Percentiles rank a stretch among this genome's conserved stretches.
phyloP scores from a whole-genome alignment of 179 eudicot species.

The Sideroxylon spinosum region DNA sequence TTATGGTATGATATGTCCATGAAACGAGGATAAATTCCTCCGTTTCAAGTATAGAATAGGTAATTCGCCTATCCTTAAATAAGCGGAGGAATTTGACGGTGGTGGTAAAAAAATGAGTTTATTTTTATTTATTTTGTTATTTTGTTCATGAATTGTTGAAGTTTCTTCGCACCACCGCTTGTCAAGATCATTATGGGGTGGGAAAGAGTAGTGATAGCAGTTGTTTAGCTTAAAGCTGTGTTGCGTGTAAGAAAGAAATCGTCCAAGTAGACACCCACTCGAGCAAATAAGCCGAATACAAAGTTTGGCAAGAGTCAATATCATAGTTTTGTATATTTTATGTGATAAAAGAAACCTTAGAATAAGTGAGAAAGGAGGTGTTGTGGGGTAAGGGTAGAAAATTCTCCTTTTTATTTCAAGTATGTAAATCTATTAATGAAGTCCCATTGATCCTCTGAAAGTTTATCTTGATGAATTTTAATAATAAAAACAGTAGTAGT shows the following conservation, averaged over 20 bases:
- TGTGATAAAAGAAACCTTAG: neutral
- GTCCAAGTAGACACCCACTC: neutral
- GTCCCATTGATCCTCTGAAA: neutral
- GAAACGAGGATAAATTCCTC: too few relatives aligned
- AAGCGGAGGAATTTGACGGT: neutral
- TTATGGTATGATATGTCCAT: too few relatives aligned
- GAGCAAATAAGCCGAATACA: neutral
- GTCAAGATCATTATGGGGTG: neutral
- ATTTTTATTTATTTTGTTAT: neutral
- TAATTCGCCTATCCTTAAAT: too few relatives aligned
- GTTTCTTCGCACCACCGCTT: neutral
- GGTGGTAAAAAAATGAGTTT: neutral
- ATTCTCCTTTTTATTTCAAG: too few relatives aligned
- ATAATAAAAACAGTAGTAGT: neutral
- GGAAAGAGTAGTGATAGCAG: neutral
- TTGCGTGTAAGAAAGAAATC: neutral
- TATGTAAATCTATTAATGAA: neutral
- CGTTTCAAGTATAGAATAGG: too few relatives aligned
- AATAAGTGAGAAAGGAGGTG: neutral
- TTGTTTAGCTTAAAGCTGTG: neutral
- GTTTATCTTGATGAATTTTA: neutral
- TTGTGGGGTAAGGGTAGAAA: neutral
- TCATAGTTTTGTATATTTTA: neutral
- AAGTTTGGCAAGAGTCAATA: neutral
- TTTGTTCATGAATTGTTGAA: too few relatives aligned